Evolutionary conservation across 2,329 filamentous ascomycete species (phyloP).

Genomic region (Penicillium sp.): DNA sequence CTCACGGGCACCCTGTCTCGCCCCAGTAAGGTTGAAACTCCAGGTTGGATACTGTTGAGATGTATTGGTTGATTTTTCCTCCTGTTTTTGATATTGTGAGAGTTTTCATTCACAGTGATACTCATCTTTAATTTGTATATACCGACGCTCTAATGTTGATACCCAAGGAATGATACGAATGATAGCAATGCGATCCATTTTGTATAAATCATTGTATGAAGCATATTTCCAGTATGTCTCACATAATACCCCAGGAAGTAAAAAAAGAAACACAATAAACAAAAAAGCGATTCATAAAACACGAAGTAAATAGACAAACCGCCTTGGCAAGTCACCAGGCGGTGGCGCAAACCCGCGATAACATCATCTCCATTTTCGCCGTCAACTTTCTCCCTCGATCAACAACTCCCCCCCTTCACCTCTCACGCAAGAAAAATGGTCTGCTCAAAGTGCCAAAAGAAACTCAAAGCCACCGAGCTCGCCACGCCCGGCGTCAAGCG

Average conservation of each 20-base stretch:
- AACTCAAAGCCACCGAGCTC: slow-evolving; percentile 58
- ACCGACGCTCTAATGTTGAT: neutral
- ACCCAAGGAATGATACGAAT: neutral
- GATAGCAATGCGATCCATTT: neutral
- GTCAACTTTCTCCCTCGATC: neutral
- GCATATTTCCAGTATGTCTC: neutral
- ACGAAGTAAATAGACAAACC: neutral
- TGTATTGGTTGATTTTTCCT: neutral
- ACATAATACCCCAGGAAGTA: neutral
- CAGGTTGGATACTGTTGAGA: neutral
- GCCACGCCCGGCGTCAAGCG: slow-evolving; percentile 65
- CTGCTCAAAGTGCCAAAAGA: slow-evolving; percentile 63
- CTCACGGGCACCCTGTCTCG: neutral
- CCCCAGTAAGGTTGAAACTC: neutral
- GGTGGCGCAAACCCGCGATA: slow-evolving; percentile 16
- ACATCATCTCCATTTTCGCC: slow-evolving; percentile 13
- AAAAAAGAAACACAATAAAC: neutral
- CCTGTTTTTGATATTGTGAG: neutral
- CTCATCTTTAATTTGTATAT: neutral
- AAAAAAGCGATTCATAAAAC: neutral
- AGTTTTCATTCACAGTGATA: neutral
- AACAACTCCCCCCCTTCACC: neutral
- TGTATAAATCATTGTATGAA: no score
- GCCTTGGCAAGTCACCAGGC: slow-evolving; percentile 17
- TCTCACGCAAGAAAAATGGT: slow-evolving; percentile 50